Conservation (phyloP, 768 basidiomycete species). For the Lactarius hengduanensis region DNA sequence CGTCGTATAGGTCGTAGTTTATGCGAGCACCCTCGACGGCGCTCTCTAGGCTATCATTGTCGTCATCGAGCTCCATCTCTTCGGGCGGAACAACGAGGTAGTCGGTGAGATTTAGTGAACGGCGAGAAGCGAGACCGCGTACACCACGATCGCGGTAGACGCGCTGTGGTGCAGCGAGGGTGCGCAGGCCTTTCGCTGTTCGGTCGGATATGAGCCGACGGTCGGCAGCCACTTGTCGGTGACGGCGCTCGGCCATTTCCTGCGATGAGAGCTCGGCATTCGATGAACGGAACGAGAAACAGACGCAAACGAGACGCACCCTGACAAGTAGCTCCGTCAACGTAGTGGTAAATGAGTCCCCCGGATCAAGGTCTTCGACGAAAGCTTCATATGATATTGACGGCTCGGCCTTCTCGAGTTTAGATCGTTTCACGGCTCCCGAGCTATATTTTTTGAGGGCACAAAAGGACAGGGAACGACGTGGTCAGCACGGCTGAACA, state of each 20-base stretch:
- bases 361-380: constrained; percentile 72
- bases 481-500: constrained; percentile 11
- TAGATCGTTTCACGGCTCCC: constrained; percentile 68
- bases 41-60: constrained; percentile 60
- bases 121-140: constrained; percentile 11
- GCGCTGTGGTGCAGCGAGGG: constrained; percentile 52
- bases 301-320: constrained; percentile 42
- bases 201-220: constrained; percentile 62
- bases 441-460: constrained; percentile 43
- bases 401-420: constrained; percentile 62
- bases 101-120: constrained; percentile 46
- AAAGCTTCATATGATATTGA: constrained; percentile 72
- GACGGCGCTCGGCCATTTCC: constrained; percentile 76
- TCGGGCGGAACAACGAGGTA: constrained; percentile 52
- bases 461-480: neutral
- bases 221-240: constrained; percentile 52
- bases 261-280: constrained; percentile 34
- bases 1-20: constrained; percentile 64
- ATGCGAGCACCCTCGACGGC: constrained; percentile 54
- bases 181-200: constrained; percentile 61
- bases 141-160: constrained; percentile 45
- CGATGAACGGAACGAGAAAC: neutral
- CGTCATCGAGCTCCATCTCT: constrained; percentile 54
- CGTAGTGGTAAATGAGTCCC: constrained; percentile 77
- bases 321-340: constrained; percentile 76